Evolutionary conservation across 1,284 basidiomycete genomes (phyloP).

Genomic region (Leccinum subfulvum): DNA sequence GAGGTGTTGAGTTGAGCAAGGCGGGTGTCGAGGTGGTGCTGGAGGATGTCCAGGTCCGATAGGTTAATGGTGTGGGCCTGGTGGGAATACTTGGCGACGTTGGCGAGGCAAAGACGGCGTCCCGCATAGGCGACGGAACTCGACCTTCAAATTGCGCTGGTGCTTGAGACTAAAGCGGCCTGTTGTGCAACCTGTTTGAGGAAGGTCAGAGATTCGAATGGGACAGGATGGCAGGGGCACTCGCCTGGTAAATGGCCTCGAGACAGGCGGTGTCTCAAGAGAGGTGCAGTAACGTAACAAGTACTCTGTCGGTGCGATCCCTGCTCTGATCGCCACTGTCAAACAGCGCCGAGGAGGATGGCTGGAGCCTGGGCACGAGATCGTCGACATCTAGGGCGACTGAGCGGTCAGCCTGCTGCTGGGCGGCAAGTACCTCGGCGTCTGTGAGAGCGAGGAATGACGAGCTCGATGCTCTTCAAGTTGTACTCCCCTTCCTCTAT

Average conservation of each 20-base stretch:
- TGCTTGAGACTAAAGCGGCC: conserved; percentile 94
- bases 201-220: not conserved
- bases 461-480: too few species aligned
- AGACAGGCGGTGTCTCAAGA: conserved; percentile 71
- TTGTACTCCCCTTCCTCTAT: too few species aligned
- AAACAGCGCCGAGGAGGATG: too few species aligned
- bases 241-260: conserved; percentile 80
- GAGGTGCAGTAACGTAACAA: conserved; percentile 83
- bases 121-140: conserved; percentile 94
- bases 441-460: too few species aligned
- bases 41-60: conserved; percentile 92
- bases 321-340: conserved; percentile 36
- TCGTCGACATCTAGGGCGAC: too few species aligned
- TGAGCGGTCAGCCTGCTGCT: too few species aligned
- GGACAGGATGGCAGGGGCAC: conserved; percentile 21
- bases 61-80: conserved; percentile 98
- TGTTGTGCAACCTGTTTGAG: conserved; percentile 90
- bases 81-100: conserved; percentile 94
- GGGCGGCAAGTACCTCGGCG: too few species aligned
- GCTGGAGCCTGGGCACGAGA: too few species aligned
- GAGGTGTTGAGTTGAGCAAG: conserved; percentile 98
- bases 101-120: conserved; percentile 91
- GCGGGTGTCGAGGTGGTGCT: conserved; percentile 71
- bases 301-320: conserved; percentile 92
- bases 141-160: conserved; percentile 68